A percentile compares a stretch with the other conserved stretches of the same genome.
phyloP scores from a whole-genome alignment of 2,329 filamentous ascomycete genomes.

The Fusarium begoniae region DNA sequence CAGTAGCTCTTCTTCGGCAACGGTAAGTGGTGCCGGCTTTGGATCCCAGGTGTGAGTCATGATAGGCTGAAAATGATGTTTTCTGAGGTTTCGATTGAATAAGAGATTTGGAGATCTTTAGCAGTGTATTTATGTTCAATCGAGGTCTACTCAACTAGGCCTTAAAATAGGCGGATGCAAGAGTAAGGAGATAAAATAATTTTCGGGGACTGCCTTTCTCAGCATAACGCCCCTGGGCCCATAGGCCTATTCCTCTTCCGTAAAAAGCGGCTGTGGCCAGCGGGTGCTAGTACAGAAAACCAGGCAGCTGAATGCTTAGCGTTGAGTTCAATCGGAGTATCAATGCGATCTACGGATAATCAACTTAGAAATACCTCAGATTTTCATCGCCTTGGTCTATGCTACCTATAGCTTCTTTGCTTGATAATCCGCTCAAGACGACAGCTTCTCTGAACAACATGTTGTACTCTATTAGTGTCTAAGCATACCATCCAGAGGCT shows the following conservation, averaged over 20 bases:
- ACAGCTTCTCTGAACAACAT: rapidly evolving
- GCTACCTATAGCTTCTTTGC: not conserved
- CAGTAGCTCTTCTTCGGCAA: not conserved
- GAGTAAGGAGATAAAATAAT: not conserved
- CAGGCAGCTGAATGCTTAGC: not conserved
- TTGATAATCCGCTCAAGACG: rapidly evolving
- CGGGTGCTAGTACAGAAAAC: not conserved
- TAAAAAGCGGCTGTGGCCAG: not conserved
- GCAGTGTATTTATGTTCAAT: not conserved
- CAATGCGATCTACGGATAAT: no score
- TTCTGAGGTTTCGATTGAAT: not conserved
- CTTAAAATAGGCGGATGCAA: not conserved
- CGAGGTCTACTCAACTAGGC: rapidly evolving
- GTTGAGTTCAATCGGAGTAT: not conserved
- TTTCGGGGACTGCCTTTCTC: not conserved
- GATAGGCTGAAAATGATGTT: not conserved
- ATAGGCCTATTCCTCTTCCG: not conserved
- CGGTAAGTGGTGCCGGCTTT: not conserved
- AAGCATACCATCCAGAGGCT: not conserved
- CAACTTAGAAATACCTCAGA: not conserved
- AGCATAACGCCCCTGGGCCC: not conserved
- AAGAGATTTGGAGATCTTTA: rapidly evolving
- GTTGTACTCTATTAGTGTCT: rapidly evolving
- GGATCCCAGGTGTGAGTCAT: not conserved
- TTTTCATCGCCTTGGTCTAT: not conserved